These are phyloP conservation scores for Lactifluus subvellereus DNA, from an alignment of 768 basidiomycete genomes.

Conservation along the genomic window DNA sequence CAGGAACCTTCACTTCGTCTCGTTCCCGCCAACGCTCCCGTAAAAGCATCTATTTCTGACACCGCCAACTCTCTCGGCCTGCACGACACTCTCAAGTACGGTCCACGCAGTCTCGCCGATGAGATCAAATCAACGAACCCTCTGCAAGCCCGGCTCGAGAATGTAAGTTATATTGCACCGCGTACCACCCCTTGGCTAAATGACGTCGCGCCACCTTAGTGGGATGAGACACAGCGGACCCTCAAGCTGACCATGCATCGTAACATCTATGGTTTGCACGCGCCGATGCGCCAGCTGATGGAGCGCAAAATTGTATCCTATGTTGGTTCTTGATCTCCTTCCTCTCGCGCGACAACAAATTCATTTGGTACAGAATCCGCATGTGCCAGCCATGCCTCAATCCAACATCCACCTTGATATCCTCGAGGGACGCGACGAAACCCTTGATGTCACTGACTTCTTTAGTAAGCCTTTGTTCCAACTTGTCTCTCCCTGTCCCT, in stretches of 20 bases:
- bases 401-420: conserved; percentile 89
- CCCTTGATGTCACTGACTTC: conserved; percentile 69
- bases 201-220: conserved; percentile 42
- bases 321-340: conserved; percentile 41
- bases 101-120: conserved; percentile 72
- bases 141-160: conserved; percentile 67
- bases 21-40: conserved; percentile 49
- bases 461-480: conserved; percentile 49
- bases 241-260: conserved; percentile 80
- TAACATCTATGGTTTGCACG: conserved; percentile 78
- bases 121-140: conserved; percentile 58
- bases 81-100: conserved; percentile 85
- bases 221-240: conserved; percentile 91
- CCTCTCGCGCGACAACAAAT: neutral
- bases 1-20: conserved; percentile 54
- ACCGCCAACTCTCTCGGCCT: conserved; percentile 73
- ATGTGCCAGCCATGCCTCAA: conserved; percentile 56
- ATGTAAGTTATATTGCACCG: conserved; percentile 43
- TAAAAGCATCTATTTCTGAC: conserved; percentile 59
- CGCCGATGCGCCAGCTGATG: conserved; percentile 88
- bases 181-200: neutral
- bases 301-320: conserved; percentile 80
- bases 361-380: conserved; percentile 46
- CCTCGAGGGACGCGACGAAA: conserved; percentile 88
- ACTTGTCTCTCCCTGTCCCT: neutral